phyloP scores from a whole-genome alignment of 768 basidiomycete genomes.

The Calocybe gangraenosa region DNA sequence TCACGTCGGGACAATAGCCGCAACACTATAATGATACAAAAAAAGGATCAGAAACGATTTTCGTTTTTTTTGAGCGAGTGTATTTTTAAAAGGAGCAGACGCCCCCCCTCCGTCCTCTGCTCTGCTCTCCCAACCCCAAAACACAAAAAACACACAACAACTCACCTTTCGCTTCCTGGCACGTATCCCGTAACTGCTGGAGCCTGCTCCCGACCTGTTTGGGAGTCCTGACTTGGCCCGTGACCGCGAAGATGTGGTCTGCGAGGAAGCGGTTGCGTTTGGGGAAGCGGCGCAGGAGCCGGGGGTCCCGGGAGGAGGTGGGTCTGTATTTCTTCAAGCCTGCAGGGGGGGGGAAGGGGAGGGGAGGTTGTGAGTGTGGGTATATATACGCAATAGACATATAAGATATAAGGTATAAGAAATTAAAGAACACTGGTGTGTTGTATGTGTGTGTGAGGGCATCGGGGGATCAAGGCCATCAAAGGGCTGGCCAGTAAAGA shows the following conservation, averaged over 20 bases:
- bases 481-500: too few relatives aligned
- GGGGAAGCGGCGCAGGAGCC: slow-evolving; percentile 55
- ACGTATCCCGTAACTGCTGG: slow-evolving; percentile 63
- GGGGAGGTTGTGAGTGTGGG: slow-evolving; percentile 1
- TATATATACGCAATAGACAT: too few relatives aligned
- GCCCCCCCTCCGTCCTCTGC: too few relatives aligned
- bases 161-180: slow-evolving; percentile 54
- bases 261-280: slow-evolving; percentile 66
- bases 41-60: background rate
- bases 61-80: too few relatives aligned
- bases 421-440: too few relatives aligned
- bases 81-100: too few relatives aligned
- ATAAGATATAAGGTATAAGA: too few relatives aligned
- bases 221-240: slow-evolving; percentile 53
- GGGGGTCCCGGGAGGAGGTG: slow-evolving; percentile 45
- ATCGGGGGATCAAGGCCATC: too few relatives aligned
- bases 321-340: slow-evolving; percentile 56
- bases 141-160: too few relatives aligned
- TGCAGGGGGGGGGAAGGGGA: slow-evolving; percentile 19
- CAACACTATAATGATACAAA: slow-evolving; percentile 14
- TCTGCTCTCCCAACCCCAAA: too few relatives aligned
- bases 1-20: slow-evolving; percentile 20
- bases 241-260: slow-evolving; percentile 52
- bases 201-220: slow-evolving; percentile 71
- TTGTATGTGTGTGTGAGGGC: too few relatives aligned